Base-by-base conservation (phyloP, 768 basidiomycete genomes). In the Lactarius sanguifluus region DNA sequence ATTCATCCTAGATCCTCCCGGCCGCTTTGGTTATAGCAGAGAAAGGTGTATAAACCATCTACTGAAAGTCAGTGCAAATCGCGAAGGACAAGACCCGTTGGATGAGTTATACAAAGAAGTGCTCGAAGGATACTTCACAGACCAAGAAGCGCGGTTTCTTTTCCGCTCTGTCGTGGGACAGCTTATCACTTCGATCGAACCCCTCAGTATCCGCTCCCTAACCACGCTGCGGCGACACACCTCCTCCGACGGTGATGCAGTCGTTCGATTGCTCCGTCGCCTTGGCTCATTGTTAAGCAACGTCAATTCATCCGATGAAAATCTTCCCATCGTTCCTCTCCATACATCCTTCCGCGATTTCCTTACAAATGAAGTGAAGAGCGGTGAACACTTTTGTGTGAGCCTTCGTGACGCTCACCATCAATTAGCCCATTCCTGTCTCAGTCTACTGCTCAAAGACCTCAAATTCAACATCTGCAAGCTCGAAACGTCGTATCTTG, bases 391-490 rank as follows among this genome's bases (percentile, higher is more conserved):
- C 1, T 61, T 61, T 32, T 50, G 7, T 23, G 30, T 61, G 3
- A 12, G 23, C 23, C 40, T 60, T 41, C 16, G 38, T 20, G 40
- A 60, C 5, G 59, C 59, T 16, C 59, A 60, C 30, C 34, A 8
- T 13, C 57, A 38, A 20, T 32, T 57, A 5, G 57, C 57, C 9
- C 30, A 32, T 40, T 40, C 40, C 40, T 40, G 38, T 40, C n/a
- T 60, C 40, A 15, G 9, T 12, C 3, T 30, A 18, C 38, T 60
- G 59, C 12, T 43, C 10, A 10, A 40, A 9, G 38, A 43, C 7
- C 59, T 60, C 38, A 34, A 40, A 18, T 60, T 60, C 40, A 60
- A 60, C 23, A 60, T 60, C 38, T 47, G 59, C 18, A 5, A 60
- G 0, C 59, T 60, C 13, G 59, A 60, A 30, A 23, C 34, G 5